A percentile compares a stretch with the other conserved stretches of the same genome.
phyloP scores from a whole-genome alignment of 139 green algal species.

The Monoraphidium neglectum region DNA sequence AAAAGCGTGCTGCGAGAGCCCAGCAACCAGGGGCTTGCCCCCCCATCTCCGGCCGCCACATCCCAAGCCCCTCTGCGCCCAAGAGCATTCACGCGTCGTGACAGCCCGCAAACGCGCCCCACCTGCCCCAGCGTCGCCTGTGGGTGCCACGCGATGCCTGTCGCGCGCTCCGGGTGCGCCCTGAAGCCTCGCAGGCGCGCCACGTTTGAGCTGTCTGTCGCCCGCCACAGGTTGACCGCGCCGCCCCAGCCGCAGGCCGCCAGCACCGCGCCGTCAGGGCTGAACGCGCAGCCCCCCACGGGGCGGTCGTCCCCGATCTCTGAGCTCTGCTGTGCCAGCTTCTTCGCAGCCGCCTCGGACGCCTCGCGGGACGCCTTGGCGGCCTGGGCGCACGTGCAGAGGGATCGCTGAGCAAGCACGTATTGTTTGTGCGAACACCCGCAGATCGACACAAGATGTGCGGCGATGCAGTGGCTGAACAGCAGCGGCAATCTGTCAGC shows the following conservation, averaged over 20 bases:
- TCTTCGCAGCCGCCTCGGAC: constrained; percentile 10
- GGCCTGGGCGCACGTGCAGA: too few species aligned
- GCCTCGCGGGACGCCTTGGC: neutral
- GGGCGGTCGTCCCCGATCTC: constrained; percentile 92
- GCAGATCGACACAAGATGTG: too few species aligned
- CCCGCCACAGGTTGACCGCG: constrained; percentile 72
- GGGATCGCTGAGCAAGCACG: too few species aligned
- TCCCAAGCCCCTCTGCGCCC: too few species aligned
- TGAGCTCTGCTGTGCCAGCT: constrained; percentile 49
- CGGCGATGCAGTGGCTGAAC: too few species aligned
- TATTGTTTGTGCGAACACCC: too few species aligned
- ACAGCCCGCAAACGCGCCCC: too few species aligned
- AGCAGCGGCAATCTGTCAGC: too few species aligned
- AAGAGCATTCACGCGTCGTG: too few species aligned
- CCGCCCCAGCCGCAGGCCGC: constrained; percentile 80
- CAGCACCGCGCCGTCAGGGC: constrained; percentile 62
- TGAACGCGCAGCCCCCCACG: constrained; percentile 77
- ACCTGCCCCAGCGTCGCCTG: constrained; percentile 15
- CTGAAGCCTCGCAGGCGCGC: constrained; percentile 42
- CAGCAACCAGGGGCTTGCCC: too few species aligned
- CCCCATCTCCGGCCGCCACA: too few species aligned
- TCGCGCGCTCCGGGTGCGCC: constrained; percentile 81
- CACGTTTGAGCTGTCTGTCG: constrained; percentile 40
- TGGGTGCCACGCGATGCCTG: constrained; percentile 88
- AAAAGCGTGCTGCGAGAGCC: too few species aligned